Conservation (phyloP, 2,329 filamentous ascomycete species). For the Aotearoamyces nothofagi region DNA sequence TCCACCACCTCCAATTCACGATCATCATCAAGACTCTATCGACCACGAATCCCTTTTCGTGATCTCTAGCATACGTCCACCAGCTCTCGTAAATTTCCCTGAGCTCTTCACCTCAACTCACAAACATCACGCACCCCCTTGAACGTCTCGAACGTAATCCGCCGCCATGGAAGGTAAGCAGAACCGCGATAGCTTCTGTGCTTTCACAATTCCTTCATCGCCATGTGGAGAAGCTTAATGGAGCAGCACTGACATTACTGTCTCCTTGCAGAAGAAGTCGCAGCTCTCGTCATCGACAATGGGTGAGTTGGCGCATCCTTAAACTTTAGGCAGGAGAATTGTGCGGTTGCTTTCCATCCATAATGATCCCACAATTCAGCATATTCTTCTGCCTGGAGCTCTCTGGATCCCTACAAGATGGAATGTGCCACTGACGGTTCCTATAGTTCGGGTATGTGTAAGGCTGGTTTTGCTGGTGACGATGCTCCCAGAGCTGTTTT, state of each 20-base stretch:
- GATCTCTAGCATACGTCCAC: constrained; percentile 12
- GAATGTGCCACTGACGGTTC: constrained; percentile 10
- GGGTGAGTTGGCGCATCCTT: constrained; percentile 64
- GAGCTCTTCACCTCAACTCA: constrained; percentile 3
- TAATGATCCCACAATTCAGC: background rate
- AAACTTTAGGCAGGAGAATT: constrained; percentile 8
- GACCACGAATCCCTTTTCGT: constrained; percentile 17
- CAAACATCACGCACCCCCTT: constrained; percentile 10
- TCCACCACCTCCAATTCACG: too few relatives aligned
- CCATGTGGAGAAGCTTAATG: constrained; percentile 5
- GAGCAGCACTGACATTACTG: constrained; percentile 12
- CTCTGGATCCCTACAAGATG: constrained; percentile 3
- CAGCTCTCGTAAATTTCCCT: constrained; percentile 11
- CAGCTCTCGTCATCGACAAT: constrained; percentile 99
- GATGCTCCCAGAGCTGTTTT: constrained; percentile 99
- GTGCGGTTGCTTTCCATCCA: constrained; percentile 11
- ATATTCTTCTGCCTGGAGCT: constrained; percentile 2
- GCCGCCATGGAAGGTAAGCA: constrained; percentile 25
- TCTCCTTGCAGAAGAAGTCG: constrained; percentile 79
- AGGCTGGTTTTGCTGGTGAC: constrained; percentile 99
- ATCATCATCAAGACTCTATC: too few relatives aligned
- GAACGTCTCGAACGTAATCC: constrained; percentile 19
- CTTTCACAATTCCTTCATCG: constrained; percentile 6
- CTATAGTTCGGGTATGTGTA: constrained; percentile 98
- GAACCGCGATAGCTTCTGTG: constrained; percentile 4